Conservation (phyloP, 2,329 filamentous ascomycete genomes). For the Ceratocystis cubensis region DNA sequence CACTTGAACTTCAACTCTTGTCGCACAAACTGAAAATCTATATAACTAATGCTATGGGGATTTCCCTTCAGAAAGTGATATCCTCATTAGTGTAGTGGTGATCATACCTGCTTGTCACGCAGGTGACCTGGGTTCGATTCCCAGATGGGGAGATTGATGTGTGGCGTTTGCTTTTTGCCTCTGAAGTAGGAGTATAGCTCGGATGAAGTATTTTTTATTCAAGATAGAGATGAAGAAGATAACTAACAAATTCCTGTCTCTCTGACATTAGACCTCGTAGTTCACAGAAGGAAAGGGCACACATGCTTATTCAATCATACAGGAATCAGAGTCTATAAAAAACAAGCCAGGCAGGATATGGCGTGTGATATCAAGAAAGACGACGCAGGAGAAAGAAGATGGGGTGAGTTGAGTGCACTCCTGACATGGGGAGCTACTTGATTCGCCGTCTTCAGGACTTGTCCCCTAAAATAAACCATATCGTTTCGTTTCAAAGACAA, state of each 20-base stretch:
- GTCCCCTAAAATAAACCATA: not conserved
- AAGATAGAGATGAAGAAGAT: not conserved
- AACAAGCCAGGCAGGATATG: conserved; percentile 16
- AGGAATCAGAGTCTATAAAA: conserved; percentile 11
- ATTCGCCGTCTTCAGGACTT: not conserved
- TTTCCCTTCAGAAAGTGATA: not conserved
- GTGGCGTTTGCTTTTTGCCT: not conserved
- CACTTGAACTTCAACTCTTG: too few species aligned
- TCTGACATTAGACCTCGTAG: not conserved
- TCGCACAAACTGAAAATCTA: not conserved
- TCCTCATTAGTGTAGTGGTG: conserved; percentile 19
- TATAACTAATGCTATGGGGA: too few species aligned
- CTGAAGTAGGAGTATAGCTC: not conserved
- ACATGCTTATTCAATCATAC: conserved; percentile 13
- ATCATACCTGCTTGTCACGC: conserved; percentile 21
- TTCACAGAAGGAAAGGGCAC: not conserved
- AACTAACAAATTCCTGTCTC: not conserved
- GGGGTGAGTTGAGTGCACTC: not conserved
- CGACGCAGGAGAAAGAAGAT: conserved; percentile 5
- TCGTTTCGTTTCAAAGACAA: conserved; percentile 10
- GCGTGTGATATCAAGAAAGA: conserved; percentile 20
- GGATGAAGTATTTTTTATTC: not conserved
- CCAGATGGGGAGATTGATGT: conserved; percentile 15
- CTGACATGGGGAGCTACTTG: not conserved
- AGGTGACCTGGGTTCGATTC: conserved; percentile 21